Base-by-base conservation (phyloP, 768 basidiomycete genomes). In the Trametes maxima region DNA sequence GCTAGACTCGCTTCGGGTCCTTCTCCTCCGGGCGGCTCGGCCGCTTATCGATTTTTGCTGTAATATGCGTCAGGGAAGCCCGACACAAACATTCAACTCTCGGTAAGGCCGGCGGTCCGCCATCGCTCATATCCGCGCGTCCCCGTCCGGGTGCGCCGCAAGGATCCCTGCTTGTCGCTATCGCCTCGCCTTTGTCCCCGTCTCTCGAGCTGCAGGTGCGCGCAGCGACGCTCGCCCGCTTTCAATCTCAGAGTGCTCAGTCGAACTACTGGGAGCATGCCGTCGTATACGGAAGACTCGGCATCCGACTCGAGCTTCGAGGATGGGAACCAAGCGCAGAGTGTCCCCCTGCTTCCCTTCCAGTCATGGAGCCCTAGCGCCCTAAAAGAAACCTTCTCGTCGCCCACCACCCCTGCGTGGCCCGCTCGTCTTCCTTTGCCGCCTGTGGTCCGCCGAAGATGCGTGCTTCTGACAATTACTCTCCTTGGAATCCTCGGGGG, bases 341-440 rank as follows among this genome's bases (percentile, higher is more conserved):
- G 40, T 40, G 40, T 44, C 3, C 57, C 57, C 28, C 16, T 58
- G 28, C 57, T 58, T 11, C 48, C 57, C 13, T 44, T 58, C 13
- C 57, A 49, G 4, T 50, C 57, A 12, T 50, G 57, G 57, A 58
- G 47, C 33, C 57, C 57, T 11, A 17, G 40, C 42, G 57, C 37
- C 13, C 40, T 58, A 25, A 58, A 58, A 19, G 57, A 58, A 19
- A 50, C 24, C 6, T 58, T 58, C 57, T 37, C 55, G 21, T 58
- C 57, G 25, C 48, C 57, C 7, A 42, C 7, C 16, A 11, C 49
- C 1, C 24, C 36, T 10, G 37, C 37, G 16, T 50, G 57, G 57
- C 39, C 36, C 16, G 3, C 24, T 10, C 48, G 39, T 5, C 2
- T 43, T 28, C 28, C 47, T 14, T n/a, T 50, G 1, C 48, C 48